Percentiles rank a stretch among this genome's conserved stretches.
These are phyloP conservation scores for Dendrobium catenatum DNA, from an alignment of 106 monocot genomes.

Conservation along the genomic window DNA sequence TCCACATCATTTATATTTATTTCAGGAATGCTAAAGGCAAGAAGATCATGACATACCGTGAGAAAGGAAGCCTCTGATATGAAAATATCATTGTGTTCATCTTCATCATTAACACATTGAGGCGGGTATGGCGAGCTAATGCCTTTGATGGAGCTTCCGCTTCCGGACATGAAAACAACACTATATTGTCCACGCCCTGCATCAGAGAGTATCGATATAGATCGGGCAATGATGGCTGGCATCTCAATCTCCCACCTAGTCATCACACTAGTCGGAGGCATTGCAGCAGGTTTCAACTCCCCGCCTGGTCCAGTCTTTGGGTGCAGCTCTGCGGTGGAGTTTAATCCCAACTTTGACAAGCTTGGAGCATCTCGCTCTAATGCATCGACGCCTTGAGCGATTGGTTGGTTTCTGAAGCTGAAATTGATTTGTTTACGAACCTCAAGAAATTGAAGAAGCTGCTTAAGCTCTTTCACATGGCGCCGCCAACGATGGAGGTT, in stretches of 20 bases:
- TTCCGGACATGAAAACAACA: too few species aligned
- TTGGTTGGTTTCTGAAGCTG: constrained; percentile 31
- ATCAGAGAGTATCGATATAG: constrained; percentile 44
- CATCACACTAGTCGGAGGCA: constrained; percentile 51
- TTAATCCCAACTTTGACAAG: constrained; percentile 27
- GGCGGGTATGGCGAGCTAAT: too few species aligned
- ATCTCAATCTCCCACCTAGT: constrained; percentile 43
- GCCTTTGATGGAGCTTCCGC: too few species aligned
- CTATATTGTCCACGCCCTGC: constrained; percentile 32
- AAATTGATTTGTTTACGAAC: constrained; percentile 35
- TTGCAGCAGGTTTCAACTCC: constrained; percentile 10
- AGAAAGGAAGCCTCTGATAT: too few species aligned
- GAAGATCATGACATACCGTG: too few species aligned
- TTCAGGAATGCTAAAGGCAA: too few species aligned
- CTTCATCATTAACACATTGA: too few species aligned
- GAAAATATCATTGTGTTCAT: too few species aligned
- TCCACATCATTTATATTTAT: too few species aligned
- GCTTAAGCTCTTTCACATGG: constrained; percentile 72
- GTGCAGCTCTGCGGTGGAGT: constrained; percentile 31
- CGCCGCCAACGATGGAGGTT: constrained; percentile 68
- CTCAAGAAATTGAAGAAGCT: constrained; percentile 59
- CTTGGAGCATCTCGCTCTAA: constrained; percentile 10
- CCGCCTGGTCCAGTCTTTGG: background rate
- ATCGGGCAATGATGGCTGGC: constrained; percentile 27
- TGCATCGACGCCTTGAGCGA: constrained; percentile 1